phyloP scores from a whole-genome alignment of 768 basidiomycete species.

The Suillus subaureus region DNA sequence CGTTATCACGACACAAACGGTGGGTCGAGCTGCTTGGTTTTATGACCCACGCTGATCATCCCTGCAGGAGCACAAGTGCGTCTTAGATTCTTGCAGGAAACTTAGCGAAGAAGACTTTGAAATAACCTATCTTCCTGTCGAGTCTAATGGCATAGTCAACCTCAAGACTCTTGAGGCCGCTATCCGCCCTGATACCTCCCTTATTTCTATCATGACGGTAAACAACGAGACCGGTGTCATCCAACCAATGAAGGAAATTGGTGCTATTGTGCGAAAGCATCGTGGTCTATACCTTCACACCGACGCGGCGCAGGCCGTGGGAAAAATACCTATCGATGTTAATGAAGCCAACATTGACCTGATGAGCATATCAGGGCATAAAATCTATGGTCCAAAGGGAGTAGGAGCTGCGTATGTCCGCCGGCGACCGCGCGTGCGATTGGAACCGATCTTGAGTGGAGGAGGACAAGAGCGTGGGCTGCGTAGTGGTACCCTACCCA shows the following conservation, averaged over 20 bases:
- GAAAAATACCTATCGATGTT: constrained; percentile 90
- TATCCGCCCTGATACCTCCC: constrained; percentile 88
- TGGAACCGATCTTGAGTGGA: constrained; percentile 94
- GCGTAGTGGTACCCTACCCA: constrained; percentile 91
- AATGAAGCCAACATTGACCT: constrained; percentile 95
- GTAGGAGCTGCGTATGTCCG: constrained; percentile 94
- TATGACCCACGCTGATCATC: constrained; percentile 1
- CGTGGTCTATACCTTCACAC: constrained; percentile 95
- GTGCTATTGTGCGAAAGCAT: constrained; percentile 80
- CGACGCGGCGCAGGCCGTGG: constrained; percentile 94
- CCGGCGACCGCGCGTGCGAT: constrained; percentile 85
- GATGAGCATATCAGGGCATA: constrained; percentile 96
- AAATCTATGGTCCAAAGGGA: constrained; percentile 97
- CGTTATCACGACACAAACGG: constrained; percentile 93
- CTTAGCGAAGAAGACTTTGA: constrained; percentile 97
- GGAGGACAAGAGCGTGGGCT: constrained; percentile 98
- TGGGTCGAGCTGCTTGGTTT: constrained; percentile 37
- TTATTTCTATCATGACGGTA: constrained; percentile 98
- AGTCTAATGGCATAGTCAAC: constrained; percentile 79
- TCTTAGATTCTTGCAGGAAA: constrained; percentile 95
- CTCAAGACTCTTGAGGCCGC: constrained; percentile 80
- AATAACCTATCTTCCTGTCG: constrained; percentile 95
- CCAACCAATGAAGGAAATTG: constrained; percentile 95
- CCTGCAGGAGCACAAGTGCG: constrained; percentile 96
- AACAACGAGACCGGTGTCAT: constrained; percentile 99